Evolutionary conservation across 306 rosid genomes (phyloP).

Genomic region (Nissolia schottii): DNA sequence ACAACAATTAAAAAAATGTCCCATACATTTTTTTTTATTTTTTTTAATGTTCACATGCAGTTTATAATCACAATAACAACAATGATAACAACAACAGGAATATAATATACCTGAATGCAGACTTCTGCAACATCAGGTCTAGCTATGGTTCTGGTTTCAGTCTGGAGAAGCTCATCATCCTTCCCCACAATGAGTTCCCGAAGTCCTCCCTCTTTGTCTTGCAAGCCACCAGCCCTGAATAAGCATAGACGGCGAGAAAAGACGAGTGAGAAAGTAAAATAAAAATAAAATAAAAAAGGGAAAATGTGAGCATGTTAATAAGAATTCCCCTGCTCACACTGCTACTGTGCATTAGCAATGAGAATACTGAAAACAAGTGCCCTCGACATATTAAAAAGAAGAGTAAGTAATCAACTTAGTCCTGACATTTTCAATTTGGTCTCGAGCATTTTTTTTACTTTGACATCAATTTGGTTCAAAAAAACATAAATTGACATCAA

Average conservation of each 20-base stretch:
- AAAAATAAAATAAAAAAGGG: not conserved
- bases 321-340: not conserved
- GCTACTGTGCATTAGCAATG: not conserved
- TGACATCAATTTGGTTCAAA: too few species aligned
- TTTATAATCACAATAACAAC: not conserved
- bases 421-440: too few species aligned
- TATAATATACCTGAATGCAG: slow-evolving; percentile 74
- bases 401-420: too few species aligned
- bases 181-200: slow-evolving; percentile 70
- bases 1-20: not conserved
- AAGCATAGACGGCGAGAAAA: not conserved
- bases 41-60: not conserved
- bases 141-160: slow-evolving; percentile 70
- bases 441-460: too few species aligned
- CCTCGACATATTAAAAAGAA: not conserved
- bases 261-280: not conserved
- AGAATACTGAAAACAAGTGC: not conserved
- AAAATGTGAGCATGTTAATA: not conserved
- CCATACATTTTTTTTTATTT: too few species aligned
- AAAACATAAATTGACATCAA: too few species aligned
- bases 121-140: slow-evolving; percentile 85
- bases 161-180: slow-evolving; percentile 83
- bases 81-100: too few species aligned
- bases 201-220: slow-evolving; percentile 71
- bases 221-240: slow-evolving; percentile 88